Evolutionary conservation across 1,284 basidiomycete species (phyloP).

Genomic region (Sphaerobolus stellatus): DNA sequence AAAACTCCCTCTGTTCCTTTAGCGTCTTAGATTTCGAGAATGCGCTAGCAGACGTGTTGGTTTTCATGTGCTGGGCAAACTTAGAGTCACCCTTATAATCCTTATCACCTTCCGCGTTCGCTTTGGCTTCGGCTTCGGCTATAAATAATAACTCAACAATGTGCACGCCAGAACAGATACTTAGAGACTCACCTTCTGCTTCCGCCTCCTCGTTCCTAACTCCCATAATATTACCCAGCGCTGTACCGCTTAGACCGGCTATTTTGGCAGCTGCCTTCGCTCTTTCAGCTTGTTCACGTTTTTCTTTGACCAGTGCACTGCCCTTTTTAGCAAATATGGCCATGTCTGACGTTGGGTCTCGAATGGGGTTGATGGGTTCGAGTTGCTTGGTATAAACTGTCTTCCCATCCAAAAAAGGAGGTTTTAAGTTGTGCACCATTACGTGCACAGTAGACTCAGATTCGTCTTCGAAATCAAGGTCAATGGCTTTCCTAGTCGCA

Average conservation of each 20-base stretch:
- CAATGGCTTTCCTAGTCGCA: conserved; percentile 80
- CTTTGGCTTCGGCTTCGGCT: conserved; percentile 60
- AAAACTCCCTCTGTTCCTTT: conserved; percentile 94
- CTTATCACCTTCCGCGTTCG: conserved; percentile 53
- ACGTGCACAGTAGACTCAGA: conserved; percentile 95
- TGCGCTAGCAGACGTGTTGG: conserved; percentile 72
- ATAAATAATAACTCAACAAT: conserved; percentile 60
- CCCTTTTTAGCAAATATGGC: conserved; percentile 96
- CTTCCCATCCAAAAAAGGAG: conserved; percentile 95
- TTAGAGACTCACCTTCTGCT: conserved; percentile 60
- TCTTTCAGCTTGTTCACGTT: conserved; percentile 92
- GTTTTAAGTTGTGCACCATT: conserved; percentile 95
- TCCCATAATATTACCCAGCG: conserved; percentile 95
- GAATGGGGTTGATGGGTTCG: conserved; percentile 95
- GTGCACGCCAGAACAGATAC: conserved; percentile 44
- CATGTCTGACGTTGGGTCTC: conserved; percentile 92
- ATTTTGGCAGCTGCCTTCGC: conserved; percentile 95
- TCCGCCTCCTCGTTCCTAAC: conserved; percentile 93
- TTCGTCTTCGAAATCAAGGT: conserved; percentile 92
- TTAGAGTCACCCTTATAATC: conserved; percentile 94
- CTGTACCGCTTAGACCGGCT: conserved; percentile 88
- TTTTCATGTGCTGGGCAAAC: conserved; percentile 90
- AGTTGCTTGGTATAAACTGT: conserved; percentile 96
- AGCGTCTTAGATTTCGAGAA: conserved; percentile 85
- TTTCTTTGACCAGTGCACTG: conserved; percentile 89